Evolutionary conservation across 768 basidiomycete species (phyloP), one percentile per base, ranked within the genome.

Genomic region (Termitomyces sp.): DNA sequence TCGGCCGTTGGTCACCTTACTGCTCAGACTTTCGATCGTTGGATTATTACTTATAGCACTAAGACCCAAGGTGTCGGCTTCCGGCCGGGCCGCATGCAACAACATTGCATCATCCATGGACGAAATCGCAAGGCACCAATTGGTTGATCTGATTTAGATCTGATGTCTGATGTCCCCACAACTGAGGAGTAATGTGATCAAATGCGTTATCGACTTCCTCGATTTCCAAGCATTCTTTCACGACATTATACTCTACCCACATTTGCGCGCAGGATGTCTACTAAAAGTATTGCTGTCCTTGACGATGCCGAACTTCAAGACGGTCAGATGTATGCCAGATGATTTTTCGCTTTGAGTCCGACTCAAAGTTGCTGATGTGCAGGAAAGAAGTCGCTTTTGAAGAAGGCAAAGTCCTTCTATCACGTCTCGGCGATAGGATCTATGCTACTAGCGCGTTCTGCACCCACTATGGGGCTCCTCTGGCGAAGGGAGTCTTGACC

Each of bases 391-490:
- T 95, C 39, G 76, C 78, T 6, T 94, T 95, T 67, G 88, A 82
- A 44, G 80, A 86, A 18, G 88, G 85, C 51, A 91, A 90, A 72
- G 86, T 96, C 45, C 76, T 95, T 12, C 70, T 95, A 12, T 88
- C 88, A 55, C 85, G 87, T 53, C 71, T 95, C 18, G 88, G 87
- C 31, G 86, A 88, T 65, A 82, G 87, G 63, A 75, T 93, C 1
- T 79, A 89, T 63, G 90, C 92, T 6, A 94, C 89, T 0, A 87
- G 85, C 60, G 90, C 90, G 2, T 89, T 83, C 72, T 96, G 94
- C 73, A 95, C 93, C 2, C 94, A 96, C 70, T 95, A 94, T 68
- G 94, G 94, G 12, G 93, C 93, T 3, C 92, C 93, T 1, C 78
- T 95, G 2, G 85, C 78, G 5, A 93, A 92, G 71, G 93, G 93